Conservation (phyloP, 352 stramenopile genomes). For the Globisporangium lucens region DNA sequence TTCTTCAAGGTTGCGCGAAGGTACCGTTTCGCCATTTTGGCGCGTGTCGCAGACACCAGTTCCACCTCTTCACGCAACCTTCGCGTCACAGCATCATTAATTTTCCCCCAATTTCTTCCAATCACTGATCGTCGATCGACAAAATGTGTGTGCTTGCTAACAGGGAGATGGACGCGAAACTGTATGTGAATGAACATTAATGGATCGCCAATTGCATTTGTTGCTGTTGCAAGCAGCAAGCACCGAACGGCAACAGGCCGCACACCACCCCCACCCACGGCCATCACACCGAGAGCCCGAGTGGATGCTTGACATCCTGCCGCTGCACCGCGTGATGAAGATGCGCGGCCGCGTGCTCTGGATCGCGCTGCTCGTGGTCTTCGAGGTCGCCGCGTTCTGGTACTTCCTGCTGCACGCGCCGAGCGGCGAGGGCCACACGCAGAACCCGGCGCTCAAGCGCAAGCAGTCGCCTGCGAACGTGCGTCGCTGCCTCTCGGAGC, state of each 20-base stretch:
- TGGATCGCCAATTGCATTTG: background rate
- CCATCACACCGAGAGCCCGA: background rate
- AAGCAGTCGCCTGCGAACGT: conserved; percentile 22
- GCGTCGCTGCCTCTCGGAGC: conserved; percentile 33
- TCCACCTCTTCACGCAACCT: conserved; percentile 4
- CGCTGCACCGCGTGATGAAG: conserved; percentile 4
- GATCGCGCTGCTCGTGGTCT: conserved; percentile 30
- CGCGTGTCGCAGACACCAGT: background rate
- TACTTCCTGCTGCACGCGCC: conserved; percentile 35
- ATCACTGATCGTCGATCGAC: background rate
- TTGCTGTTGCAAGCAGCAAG: background rate
- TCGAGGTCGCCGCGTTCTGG: conserved; percentile 36
- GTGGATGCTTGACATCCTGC: conserved; percentile 4
- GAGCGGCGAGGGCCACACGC: conserved; percentile 11
- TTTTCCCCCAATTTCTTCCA: background rate
- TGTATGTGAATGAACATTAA: background rate
- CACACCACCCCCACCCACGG: too few species aligned
- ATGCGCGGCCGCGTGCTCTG: conserved; percentile 9
- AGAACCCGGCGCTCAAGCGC: conserved; percentile 14
- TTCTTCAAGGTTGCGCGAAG: background rate
- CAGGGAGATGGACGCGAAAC: conserved; percentile 5
- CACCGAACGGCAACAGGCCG: background rate
- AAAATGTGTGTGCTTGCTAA: background rate
- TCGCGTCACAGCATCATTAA: background rate
- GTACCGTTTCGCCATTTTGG: background rate